Base-by-base conservation (phyloP, 1,284 basidiomycete species). In the Pseudozyma pruni region DNA sequence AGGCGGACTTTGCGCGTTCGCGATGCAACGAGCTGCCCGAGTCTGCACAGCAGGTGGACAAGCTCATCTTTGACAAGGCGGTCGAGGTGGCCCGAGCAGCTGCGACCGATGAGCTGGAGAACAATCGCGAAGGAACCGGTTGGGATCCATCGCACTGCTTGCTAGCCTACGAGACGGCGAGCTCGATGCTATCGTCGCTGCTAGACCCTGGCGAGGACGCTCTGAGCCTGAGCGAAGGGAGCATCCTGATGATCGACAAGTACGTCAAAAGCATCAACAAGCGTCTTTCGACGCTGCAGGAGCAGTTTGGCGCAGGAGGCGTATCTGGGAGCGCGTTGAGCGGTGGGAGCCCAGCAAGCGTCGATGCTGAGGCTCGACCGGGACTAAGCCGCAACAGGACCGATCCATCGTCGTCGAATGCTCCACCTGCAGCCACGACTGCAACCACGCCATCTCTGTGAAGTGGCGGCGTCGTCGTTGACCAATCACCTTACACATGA, bases 111-210 rank as follows among this genome's bases (percentile, higher is more conserved):
- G 95, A 98, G 81, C 86, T 98, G 0, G 85, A 91, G 20, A 78
- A 76, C 51, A 77, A 81, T 32, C 70, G 72, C n/a, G 64, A 72
- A 8, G 64, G 66, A 2, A 42, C 48, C 22, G 91, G 93, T 72
- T 90, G 92, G 19, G 91, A 93, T 69, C 76, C 84, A 4, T 54
- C 79, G 25, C 90, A 91, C 73, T 96, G 94, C 80, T 91, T 96
- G 84, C 90, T 91, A 78, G 86, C 94, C 33, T 98, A 98, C 84
- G 94, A 97, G 80, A 93, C 93, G 66, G 93, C 93, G 0, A 83
- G 96, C 17, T 95, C 92, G 90, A 91, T 94, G 80, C 85, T 98
- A 23, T 91, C 92, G 71, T 91, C 93, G 0, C 86, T 98, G 6
- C 89, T 95, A 76, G 95, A 98, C 80, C 91, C 94, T 63, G 86